A percentile compares a stretch with the other conserved stretches of the same genome.
These are phyloP conservation scores for Aspergillus sp. DNA, from an alignment of 2,329 filamentous ascomycete genomes.

Conservation along the genomic window DNA sequence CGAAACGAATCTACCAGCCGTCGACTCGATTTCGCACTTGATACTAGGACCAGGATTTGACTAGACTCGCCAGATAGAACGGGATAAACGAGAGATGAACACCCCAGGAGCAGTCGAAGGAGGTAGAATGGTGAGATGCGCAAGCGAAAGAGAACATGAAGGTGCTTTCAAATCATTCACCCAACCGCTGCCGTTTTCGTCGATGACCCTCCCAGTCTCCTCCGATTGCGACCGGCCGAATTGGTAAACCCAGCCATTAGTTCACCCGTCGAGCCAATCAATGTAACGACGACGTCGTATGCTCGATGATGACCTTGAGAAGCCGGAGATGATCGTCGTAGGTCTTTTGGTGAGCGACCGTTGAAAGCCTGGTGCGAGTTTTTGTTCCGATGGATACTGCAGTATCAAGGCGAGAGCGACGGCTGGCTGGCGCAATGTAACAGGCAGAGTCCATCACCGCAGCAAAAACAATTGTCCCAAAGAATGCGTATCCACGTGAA, in stretches of 20 bases:
- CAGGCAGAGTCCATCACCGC: neutral
- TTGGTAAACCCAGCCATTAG: neutral
- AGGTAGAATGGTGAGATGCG: no score
- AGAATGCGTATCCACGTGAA: no score
- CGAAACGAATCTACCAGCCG: no score
- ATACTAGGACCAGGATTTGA: no score
- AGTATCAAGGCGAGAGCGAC: slow-evolving; percentile 1
- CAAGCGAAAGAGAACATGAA: no score
- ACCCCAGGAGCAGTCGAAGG: no score
- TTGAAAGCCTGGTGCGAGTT: neutral
- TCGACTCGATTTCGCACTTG: no score
- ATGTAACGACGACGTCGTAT: slow-evolving; percentile 4
- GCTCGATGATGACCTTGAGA: neutral
- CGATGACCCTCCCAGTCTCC: neutral
- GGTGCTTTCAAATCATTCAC: no score
- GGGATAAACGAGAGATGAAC: no score
- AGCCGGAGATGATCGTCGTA: no score
- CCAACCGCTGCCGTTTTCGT: no score
- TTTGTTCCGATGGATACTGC: neutral
- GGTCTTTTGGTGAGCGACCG: neutral
- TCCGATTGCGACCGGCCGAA: slow-evolving; percentile 16
- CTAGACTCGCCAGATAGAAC: no score
- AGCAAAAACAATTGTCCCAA: neutral
- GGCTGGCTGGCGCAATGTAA: neutral
- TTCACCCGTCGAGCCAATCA: slow-evolving; percentile 1